Base-by-base conservation (phyloP, 2,329 filamentous ascomycete genomes). In the Penicillium sp. region DNA sequence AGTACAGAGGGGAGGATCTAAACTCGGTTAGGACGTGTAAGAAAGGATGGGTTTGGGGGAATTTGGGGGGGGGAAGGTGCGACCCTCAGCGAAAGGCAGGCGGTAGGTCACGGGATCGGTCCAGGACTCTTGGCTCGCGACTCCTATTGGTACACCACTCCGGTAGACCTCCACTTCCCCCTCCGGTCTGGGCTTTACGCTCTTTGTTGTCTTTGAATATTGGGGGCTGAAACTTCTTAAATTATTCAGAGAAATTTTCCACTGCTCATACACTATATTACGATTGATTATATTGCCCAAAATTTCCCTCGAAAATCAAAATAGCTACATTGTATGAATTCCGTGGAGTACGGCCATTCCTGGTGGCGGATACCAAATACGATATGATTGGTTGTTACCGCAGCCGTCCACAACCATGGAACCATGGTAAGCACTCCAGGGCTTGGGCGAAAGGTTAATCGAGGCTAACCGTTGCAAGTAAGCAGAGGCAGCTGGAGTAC, bases 1-100 rank as follows among this genome's bases (percentile, higher is more conserved):
- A 76, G 68, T 67, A 67, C 66, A 71, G 69, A 65, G 64, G 69
- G 66, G 68, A 68, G 70, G 71, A 72, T 74, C 74, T 70, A 76
- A 76, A 40, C 38, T 40, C 38, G 38, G 38, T 40, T 40, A 58
- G 66, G 69, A 69, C 70, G 44, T 52, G 52, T 50, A 36, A 54
- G 34, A 54, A 45, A 47, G 68, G 65, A 70, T 74, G 71, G 68
- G 72, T 74, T 74, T 74, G 71, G 71, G 62, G 68, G 63, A 66
- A 62, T 48, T 14, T 66, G 60, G 58, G 61, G 63, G 63, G 64
- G 64, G 62, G 63, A 62, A 58, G 67, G 38, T 40, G 38, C 38
- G 38, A 40, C 34, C 34, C 31, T 34, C 31, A 21, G 38, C 18
- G 38, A 40, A 40, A 40, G 38, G 38, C 38, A 40, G 38, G 38